Evolutionary conservation across 2,329 filamentous ascomycete species (phyloP), one percentile per base, ranked within the genome.

Genomic region (Talaromyces sp.): DNA sequence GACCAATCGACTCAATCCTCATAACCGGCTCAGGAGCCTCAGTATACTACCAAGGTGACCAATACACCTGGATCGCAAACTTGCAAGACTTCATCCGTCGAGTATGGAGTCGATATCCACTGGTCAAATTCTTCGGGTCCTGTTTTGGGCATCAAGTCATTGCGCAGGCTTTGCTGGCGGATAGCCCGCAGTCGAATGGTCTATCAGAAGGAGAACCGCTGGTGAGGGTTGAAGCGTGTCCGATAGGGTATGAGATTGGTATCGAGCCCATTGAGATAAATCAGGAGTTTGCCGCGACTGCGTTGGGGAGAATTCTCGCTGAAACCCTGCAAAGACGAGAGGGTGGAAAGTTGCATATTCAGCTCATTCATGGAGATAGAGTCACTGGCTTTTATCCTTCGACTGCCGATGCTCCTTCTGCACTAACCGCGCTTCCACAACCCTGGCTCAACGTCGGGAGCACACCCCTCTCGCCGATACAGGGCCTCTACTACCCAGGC

Each of bases 111-210:
- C 41, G 70, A 0, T 75, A 72, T 58, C 71, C 74, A 2, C 47
- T 71, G 25, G 74, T 77, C 3, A 73, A 72, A 17, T 66, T 76
- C 7, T 71, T 77, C 56, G 75, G 75, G 9, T 75, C 74, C 2
- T 77, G 75, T 66, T 61, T 77, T 67, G 75, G 74, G 0, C 74
- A 76, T 59, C 73, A 76, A 50, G 49, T 76, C 22, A 69, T 76
- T 45, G 74, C 73, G 1, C 69, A 74, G 27, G 70, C 72, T 3
- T 61, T 75, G 13, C 68, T 75, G 2, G 65, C 68, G 6, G 9
- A 61, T 68, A 13, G 35, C 35, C 63, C 11, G 17, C 39, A 52
- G 6, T 15, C 22, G 68, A 19, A 67, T 66, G 2, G 8, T 15
- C 11, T 9, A 41, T 56, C 10, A 9, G 4, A n/a, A 4, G 27